phyloP scores from a whole-genome alignment of 2,329 filamentous ascomycete genomes.

The Nemania abortiva region DNA sequence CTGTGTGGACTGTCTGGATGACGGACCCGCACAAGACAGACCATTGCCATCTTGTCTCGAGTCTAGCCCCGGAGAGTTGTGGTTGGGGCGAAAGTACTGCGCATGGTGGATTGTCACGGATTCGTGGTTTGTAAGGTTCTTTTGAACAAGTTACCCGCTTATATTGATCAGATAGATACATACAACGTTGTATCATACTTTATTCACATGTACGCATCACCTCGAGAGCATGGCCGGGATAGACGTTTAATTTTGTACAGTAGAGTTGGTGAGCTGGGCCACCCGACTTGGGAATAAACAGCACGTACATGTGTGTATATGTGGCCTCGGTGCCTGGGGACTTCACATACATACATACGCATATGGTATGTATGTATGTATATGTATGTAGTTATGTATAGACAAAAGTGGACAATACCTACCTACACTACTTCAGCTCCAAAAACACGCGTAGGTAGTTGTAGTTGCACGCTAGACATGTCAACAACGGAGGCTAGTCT shows the following conservation, averaged over 20 bases:
- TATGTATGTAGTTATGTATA: not conserved
- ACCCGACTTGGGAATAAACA: too few species aligned
- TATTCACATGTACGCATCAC: too few species aligned
- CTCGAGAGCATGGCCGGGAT: too few species aligned
- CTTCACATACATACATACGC: not conserved
- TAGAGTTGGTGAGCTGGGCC: too few species aligned
- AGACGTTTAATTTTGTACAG: not conserved
- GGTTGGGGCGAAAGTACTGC: constrained; percentile 16
- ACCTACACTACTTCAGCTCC: constrained; percentile 1
- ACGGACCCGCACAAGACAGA: constrained; percentile 1
- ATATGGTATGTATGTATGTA: not conserved
- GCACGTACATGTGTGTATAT: too few species aligned
- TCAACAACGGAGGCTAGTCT: constrained; percentile 7
- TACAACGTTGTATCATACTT: not conserved
- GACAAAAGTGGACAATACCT: too few species aligned
- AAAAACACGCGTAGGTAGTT: not conserved
- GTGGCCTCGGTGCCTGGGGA: not conserved
- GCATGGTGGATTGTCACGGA: constrained; percentile 12
- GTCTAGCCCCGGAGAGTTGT: constrained; percentile 16
- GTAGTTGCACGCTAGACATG: not conserved
- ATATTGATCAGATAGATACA: not conserved
- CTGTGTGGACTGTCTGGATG: constrained; percentile 33
- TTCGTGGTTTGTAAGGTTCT: not conserved
- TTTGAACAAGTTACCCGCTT: not conserved
- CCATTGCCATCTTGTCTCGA: constrained; percentile 4